A percentile compares a stretch with the other conserved stretches of the same genome.
These are phyloP conservation scores for Pichia sp. DNA, from an alignment of 1,139 yeast genomes.

Conservation along the genomic window DNA sequence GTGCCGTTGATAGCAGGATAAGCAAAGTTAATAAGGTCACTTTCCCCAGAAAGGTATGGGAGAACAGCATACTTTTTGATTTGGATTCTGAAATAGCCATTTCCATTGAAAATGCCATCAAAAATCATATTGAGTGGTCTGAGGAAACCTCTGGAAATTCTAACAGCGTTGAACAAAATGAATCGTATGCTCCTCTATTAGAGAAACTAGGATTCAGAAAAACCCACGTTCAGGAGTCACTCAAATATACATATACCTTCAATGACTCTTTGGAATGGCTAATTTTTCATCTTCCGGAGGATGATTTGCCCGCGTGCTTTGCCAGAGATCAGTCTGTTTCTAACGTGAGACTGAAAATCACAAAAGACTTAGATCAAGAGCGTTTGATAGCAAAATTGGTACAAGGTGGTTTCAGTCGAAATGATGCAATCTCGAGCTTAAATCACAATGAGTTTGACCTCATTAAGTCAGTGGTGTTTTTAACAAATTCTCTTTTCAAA, in stretches of 20 bases:
- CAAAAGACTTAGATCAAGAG: constrained; percentile 44
- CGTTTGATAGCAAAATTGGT: constrained; percentile 51
- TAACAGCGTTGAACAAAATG: constrained; percentile 9
- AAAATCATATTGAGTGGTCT: constrained; percentile 53
- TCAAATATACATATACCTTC: constrained; percentile 54
- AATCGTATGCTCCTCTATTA: constrained; percentile 29
- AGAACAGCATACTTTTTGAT: constrained; percentile 44
- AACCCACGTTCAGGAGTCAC: constrained; percentile 68
- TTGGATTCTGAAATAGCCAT: constrained; percentile 47
- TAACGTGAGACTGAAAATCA: constrained; percentile 45
- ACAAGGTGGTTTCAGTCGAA: constrained; percentile 68
- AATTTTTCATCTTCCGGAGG: constrained; percentile 86
- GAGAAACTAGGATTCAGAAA: constrained; percentile 61
- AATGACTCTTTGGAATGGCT: constrained; percentile 73
- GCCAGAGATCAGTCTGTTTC: constrained; percentile 44
- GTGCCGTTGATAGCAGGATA: background rate
- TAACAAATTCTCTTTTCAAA: constrained; percentile 36
- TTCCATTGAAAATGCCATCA: constrained; percentile 52
- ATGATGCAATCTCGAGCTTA: constrained; percentile 53
- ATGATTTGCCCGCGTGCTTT: constrained; percentile 70
- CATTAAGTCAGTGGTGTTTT: constrained; percentile 45
- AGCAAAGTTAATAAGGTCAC: constrained; percentile 23
- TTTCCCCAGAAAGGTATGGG: constrained; percentile 66
- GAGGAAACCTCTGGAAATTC: constrained; percentile 22
- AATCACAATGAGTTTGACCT: constrained; percentile 44